Conservation (phyloP, 1,139 yeast genomes). For the Yamadazyma diospyri region DNA sequence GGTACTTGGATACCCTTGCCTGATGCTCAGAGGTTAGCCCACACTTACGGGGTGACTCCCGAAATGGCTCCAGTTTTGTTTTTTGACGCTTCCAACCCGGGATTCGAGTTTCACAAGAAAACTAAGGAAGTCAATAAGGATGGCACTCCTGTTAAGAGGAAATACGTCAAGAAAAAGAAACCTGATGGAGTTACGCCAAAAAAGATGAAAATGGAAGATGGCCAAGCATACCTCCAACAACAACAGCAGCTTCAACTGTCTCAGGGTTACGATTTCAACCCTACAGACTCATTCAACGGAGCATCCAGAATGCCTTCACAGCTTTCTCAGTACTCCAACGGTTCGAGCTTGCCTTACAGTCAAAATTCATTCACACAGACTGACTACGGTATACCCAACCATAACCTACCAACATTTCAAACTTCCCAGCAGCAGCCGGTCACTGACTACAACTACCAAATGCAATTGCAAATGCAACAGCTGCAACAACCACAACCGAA, state of each 20-base stretch:
- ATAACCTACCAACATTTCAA: slow-evolving; percentile 12
- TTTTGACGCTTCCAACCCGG: slow-evolving; percentile 46
- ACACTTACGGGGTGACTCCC: slow-evolving; percentile 50
- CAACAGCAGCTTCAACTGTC: slow-evolving; percentile 1
- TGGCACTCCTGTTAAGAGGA: slow-evolving; percentile 44
- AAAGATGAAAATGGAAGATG: slow-evolving; percentile 26
- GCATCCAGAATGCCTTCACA: slow-evolving; percentile 16
- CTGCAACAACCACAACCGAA: slow-evolving; percentile 12
- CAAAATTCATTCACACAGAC: slow-evolving; percentile 21
- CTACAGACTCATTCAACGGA: slow-evolving; percentile 14
- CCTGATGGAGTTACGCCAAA: slow-evolving; percentile 37
- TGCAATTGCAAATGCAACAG: slow-evolving; percentile 7
- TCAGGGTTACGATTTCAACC: slow-evolving; percentile 9
- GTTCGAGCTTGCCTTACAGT: slow-evolving; percentile 11
- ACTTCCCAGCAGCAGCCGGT: slow-evolving; percentile 5
- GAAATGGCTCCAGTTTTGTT: slow-evolving; percentile 54
- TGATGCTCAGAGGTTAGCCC: slow-evolving; percentile 53
- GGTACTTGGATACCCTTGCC: slow-evolving; percentile 95
- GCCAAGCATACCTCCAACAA: slow-evolving; percentile 1
- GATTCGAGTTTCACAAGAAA: slow-evolving; percentile 46
- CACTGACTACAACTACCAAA: slow-evolving; percentile 27
- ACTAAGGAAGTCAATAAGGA: slow-evolving; percentile 41
- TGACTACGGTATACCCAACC: slow-evolving; percentile 20
- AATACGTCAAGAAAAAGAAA: slow-evolving; percentile 39
- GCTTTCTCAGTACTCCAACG: slow-evolving; percentile 13